These are phyloP conservation scores for Cystobasidium slooffiae DNA, from an alignment of 1,284 basidiomycete genomes.

Conservation along the genomic window DNA sequence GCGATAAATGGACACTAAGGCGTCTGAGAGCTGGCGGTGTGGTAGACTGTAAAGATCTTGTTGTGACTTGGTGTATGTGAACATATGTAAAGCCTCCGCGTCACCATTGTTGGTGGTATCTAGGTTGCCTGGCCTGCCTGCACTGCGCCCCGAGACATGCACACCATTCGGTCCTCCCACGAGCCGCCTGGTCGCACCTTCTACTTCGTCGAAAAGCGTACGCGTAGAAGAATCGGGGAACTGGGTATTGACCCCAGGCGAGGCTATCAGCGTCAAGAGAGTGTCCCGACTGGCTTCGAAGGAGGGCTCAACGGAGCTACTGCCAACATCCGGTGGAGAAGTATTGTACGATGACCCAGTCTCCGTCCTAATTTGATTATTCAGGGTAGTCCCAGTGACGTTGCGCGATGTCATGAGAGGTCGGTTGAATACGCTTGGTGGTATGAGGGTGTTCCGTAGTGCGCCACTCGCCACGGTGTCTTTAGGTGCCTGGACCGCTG, in stretches of 20 bases:
- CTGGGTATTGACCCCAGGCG: conserved; percentile 8
- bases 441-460: background rate
- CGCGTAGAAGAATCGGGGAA: conserved; percentile 30
- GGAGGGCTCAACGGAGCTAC: too few species aligned
- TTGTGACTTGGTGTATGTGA: conserved; percentile 11
- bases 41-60: conserved; percentile 26
- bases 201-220: conserved; percentile 25
- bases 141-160: background rate
- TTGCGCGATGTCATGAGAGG: too few species aligned
- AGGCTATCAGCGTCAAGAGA: conserved; percentile 14
- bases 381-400: too few species aligned
- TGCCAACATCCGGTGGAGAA: background rate
- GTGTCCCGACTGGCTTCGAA: conserved; percentile 3
- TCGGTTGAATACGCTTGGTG: too few species aligned
- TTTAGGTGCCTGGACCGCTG: background rate
- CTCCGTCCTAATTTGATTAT: too few species aligned
- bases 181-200: conserved; percentile 11
- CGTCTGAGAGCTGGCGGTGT: conserved; percentile 19
- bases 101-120: background rate
- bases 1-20: conserved; percentile 12
- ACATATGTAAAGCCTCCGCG: background rate
- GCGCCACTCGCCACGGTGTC: background rate
- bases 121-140: background rate
- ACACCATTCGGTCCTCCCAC: background rate
- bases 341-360: background rate